Conservation (phyloP, 768 basidiomycete species). For the Phaffia australis region DNA sequence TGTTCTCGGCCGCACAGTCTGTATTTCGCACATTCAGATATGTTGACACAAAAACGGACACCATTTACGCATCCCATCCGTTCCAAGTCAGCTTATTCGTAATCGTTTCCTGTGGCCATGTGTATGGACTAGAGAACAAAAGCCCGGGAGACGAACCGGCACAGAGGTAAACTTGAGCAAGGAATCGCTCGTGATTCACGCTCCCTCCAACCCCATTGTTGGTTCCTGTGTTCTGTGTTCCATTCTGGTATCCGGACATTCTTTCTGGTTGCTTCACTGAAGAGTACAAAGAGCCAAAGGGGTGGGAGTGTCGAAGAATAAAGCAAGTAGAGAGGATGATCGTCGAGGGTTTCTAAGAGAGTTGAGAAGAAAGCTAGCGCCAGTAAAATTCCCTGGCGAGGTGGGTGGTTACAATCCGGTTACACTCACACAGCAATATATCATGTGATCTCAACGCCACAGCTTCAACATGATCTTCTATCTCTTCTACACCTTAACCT, state of each 20-base stretch:
- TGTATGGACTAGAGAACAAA: background rate
- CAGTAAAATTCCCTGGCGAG: too few species aligned
- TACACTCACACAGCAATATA: too few species aligned
- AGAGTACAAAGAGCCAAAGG: background rate
- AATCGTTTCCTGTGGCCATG: too few species aligned
- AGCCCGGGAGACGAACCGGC: constrained; percentile 3
- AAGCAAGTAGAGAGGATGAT: background rate
- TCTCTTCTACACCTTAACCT: background rate
- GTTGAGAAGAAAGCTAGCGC: background rate
- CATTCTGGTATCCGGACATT: constrained; percentile 13
- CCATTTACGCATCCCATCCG: too few species aligned
- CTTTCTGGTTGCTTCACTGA: background rate
- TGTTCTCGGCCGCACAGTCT: constrained; percentile 26
- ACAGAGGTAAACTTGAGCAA: constrained; percentile 22
- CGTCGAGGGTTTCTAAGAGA: background rate
- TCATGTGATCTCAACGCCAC: too few species aligned
- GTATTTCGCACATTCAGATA: too few species aligned
- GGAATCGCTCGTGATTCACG: background rate
- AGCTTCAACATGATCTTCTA: background rate
- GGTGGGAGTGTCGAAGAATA: background rate
- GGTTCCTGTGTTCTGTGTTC: constrained; percentile 6
- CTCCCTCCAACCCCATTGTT: constrained; percentile 1
- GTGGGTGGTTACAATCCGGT: too few species aligned
- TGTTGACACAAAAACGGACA: too few species aligned
- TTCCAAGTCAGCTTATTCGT: too few species aligned